These are phyloP conservation scores for Fusarium tupiense DNA, from an alignment of 2,329 filamentous ascomycete genomes.

Conservation along the genomic window DNA sequence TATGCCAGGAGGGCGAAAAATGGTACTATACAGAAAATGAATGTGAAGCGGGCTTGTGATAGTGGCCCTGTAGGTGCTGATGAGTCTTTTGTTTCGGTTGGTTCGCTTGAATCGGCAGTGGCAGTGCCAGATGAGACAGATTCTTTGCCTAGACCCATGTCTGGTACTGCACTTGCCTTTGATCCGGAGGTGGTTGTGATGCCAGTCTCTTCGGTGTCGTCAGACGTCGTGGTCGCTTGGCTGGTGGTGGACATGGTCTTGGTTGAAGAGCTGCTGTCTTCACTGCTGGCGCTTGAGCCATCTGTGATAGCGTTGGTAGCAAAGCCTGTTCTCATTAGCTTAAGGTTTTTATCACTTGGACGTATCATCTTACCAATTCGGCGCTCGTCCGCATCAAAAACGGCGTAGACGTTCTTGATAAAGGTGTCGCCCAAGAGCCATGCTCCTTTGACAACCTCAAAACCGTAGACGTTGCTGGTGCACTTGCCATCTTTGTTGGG, in stretches of 20 bases:
- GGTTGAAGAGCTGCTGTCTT: slow-evolving; percentile 13
- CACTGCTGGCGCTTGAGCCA: slow-evolving; percentile 2
- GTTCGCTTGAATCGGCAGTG: slow-evolving; percentile 23
- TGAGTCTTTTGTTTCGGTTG: slow-evolving; percentile 39
- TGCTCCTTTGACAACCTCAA: slow-evolving; percentile 69
- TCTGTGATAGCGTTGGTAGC: slow-evolving; percentile 30
- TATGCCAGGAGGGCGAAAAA: slow-evolving; percentile 41
- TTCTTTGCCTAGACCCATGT: slow-evolving; percentile 40
- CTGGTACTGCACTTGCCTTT: slow-evolving; percentile 23
- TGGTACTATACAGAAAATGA: slow-evolving; percentile 43
- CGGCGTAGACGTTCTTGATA: slow-evolving; percentile 87
- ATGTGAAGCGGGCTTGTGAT: slow-evolving; percentile 36
- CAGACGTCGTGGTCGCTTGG: slow-evolving; percentile 26
- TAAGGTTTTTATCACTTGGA: background rate
- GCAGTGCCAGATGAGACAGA: slow-evolving; percentile 36
- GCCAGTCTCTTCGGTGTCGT: slow-evolving; percentile 19
- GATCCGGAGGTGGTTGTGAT: slow-evolving; percentile 24
- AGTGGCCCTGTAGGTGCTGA: slow-evolving; percentile 30
- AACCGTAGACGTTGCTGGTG: slow-evolving; percentile 79
- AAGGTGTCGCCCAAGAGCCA: slow-evolving; percentile 91
- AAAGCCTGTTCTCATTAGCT: slow-evolving; percentile 37
- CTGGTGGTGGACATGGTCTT: slow-evolving; percentile 11
- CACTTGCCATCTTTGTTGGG: slow-evolving; percentile 59
- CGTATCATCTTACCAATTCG: slow-evolving; percentile 64
- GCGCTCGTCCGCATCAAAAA: slow-evolving; percentile 79